Evolutionary conservation across 305 asterid genomes (phyloP), one percentile per base, ranked within the genome.

Genomic region (Rubia balearica): DNA sequence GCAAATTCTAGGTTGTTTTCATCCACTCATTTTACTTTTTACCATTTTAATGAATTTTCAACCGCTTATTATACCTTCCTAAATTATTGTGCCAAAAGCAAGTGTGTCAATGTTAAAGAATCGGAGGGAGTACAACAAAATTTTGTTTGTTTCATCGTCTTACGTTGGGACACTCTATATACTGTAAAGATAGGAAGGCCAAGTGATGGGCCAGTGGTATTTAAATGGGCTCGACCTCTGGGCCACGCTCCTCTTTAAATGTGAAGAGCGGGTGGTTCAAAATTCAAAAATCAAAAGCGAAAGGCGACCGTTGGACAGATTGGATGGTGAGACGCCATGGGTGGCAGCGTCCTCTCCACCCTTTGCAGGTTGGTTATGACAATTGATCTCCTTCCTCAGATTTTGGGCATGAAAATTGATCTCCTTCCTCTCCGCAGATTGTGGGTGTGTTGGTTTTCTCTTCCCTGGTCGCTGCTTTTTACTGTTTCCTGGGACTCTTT

Each of bases 341-440:
- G 19, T 93, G 98, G 98, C 96, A 93, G 74, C 96, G 89, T 68
- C 98, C 98, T 78, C 88, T 93, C 74, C 95, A 93, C 76, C 89
- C 90, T 68, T 73, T 93, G 43, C 98, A 90, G 98, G 98, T 90
- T 21, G 6, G 17, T 7, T 48, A 48, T 24, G 24, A 24, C 0
- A 3, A 4, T 48, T 48, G 56, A 14, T 48, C 5, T 48, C 13
- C 16, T 13, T 48, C 6, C 7, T 59, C 30, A 17, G 12, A 3
- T 55, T 55, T 8, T 14, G 4, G 45, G 7, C 4, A 8, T 6
- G 45, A 41, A 49, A 49, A 49, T 9, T 33, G 21, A 14, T 30
- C 9, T 8, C 33, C 13, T 9, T 0, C 19, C 17, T 24, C 61
- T 56, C 33, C 4, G 27, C 89, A 93, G 98, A 81, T 90, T 62